These are phyloP conservation scores for Collybia mongolica DNA, from an alignment of 768 basidiomycete species.

Conservation along the genomic window DNA sequence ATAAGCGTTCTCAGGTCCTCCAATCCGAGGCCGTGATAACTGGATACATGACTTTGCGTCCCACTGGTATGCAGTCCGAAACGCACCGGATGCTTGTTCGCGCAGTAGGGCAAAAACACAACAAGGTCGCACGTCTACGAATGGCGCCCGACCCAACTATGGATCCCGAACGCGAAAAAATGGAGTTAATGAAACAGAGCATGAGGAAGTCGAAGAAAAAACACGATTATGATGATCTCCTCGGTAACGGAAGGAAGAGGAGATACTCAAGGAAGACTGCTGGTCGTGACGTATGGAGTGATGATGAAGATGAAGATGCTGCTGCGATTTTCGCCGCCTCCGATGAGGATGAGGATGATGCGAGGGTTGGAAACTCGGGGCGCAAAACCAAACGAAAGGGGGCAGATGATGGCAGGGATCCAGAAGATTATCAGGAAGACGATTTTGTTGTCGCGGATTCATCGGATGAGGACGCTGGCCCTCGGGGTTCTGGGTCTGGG, in stretches of 20 bases:
- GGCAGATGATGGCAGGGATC: constrained; percentile 50
- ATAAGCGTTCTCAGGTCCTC: constrained; percentile 81
- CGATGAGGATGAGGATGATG: constrained; percentile 54
- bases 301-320: constrained; percentile 65
- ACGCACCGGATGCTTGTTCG: constrained; percentile 88
- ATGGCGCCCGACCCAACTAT: constrained; percentile 77
- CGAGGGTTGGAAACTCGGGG: constrained; percentile 27
- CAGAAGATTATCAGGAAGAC: constrained; percentile 77
- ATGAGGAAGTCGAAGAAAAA: constrained; percentile 65
- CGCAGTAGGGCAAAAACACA: constrained; percentile 83
- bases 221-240: constrained; percentile 47
- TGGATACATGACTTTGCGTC: constrained; percentile 80
- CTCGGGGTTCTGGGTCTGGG: constrained; percentile 25
- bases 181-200: constrained; percentile 63
- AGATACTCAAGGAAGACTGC: constrained; percentile 38
- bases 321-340: constrained; percentile 47
- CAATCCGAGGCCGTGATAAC: constrained; percentile 84
- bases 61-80: constrained; percentile 87
- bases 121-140: constrained; percentile 73
- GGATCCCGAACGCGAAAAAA: constrained; percentile 74
- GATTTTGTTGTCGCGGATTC: constrained; percentile 83
- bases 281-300: constrained; percentile 51
- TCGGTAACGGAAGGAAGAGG: constrained; percentile 48
- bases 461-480: constrained; percentile 63
- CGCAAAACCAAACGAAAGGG: constrained; percentile 48